Evolutionary conservation across 2,329 filamentous ascomycete genomes (phyloP), one percentile per base, ranked within the genome.

Genomic region (Cyclaneusma minus): DNA sequence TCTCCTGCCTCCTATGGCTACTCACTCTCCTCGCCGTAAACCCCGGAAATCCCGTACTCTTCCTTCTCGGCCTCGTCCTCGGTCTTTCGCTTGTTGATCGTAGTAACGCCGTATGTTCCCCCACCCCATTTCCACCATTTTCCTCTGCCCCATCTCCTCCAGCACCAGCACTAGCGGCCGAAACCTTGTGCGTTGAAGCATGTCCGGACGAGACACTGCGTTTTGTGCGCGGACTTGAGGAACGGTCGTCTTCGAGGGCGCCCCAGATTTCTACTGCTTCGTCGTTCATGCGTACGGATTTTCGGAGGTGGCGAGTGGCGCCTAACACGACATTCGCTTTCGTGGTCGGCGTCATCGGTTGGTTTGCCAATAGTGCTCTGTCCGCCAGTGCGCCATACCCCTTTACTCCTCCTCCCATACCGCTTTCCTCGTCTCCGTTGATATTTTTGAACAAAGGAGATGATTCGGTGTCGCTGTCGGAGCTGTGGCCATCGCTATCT

Each of bases 231-330:
- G 16, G 43, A 25, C 41, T 23, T 4, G 49, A 45, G 4, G 45
- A 32, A 20, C 69, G 64, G 21, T 77, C 70, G 40, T 92, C 84
- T 43, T 89, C 76, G 9, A 93, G 61, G 47, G 91, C 83, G 29
- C 73, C 79, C 84, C 83, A 92, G 16, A 92, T 89, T 40, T 89
- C 80, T 18, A 71, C 72, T 1, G 69, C 68, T 45, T 89, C 79
- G n/a, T n/a, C n/a, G 30, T 68, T 60, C 11, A 45, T 25, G 4
- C 41, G 37, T 12, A 42, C 37, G 2, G 31, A 35, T 25, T 45
- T 47, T 10, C 43, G 39, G 2, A 44, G 35, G 15, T 39, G 27
- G 9, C 38, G 29, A 6, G 42, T 44, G 8, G 39, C 39, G 10
- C 38, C 41, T 6, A 47, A 35, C 3, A 48, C 38, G 2, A 41